Percentiles rank a stretch among this genome's conserved stretches.
Conservation (phyloP, 306 rosid species). For the Carpinus viminea region DNA sequence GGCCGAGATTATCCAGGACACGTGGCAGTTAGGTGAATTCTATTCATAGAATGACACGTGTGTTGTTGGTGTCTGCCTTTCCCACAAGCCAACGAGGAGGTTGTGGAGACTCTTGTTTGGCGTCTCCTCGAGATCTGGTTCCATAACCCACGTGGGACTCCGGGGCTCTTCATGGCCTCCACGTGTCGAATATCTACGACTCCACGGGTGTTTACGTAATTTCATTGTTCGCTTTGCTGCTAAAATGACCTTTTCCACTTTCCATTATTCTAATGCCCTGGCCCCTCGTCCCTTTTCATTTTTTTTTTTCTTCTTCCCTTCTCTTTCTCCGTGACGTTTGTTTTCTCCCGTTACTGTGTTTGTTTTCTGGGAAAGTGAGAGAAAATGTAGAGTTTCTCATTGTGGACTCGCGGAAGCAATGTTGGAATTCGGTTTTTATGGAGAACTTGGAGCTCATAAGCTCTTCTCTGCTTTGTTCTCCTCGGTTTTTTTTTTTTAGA, state of each 20-base stretch:
- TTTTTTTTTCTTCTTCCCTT: no score
- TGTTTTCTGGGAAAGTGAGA: conserved; percentile 1
- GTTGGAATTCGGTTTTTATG: conserved; percentile 3
- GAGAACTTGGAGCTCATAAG: conserved; percentile 6
- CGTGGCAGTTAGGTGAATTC: conserved; percentile 23
- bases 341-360: background rate
- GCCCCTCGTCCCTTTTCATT: no score
- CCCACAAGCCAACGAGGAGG: conserved; percentile 19
- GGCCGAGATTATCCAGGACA: background rate
- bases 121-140: conserved; percentile 32
- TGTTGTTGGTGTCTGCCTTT: background rate
- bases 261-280: background rate
- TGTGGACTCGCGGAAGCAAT: background rate
- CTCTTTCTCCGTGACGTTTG: background rate
- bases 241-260: background rate
- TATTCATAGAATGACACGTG: conserved; percentile 37
- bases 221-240: background rate
- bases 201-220: conserved; percentile 33
- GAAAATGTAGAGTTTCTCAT: conserved; percentile 24
- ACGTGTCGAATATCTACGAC: conserved; percentile 32
- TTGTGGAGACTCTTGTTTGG: conserved; percentile 27
- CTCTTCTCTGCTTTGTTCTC: background rate
- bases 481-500: background rate
- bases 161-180: conserved; percentile 7
- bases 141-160: conserved; percentile 35